Conservation (phyloP, 139 green algal species). For the Dunaliella primolecta region DNA sequence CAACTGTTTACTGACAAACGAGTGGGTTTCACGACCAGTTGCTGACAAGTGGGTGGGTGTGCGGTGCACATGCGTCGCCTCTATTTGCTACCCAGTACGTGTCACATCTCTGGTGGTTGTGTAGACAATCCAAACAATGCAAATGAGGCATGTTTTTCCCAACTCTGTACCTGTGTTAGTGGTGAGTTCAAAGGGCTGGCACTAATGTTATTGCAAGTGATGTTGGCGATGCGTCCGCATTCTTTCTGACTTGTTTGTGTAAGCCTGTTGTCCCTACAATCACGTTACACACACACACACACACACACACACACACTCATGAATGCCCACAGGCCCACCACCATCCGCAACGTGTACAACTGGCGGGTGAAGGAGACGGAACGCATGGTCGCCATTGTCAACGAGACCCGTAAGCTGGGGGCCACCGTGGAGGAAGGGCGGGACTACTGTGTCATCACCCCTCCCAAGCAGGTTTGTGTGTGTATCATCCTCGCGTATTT, state of each 20-base stretch:
- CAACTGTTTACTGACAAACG: neutral
- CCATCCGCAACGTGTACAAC: slow-evolving; percentile 96
- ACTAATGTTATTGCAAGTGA: too few species aligned
- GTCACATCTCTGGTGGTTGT: too few species aligned
- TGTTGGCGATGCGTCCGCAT: too few species aligned
- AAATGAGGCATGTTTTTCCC: too few species aligned
- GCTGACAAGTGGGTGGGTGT: too few species aligned
- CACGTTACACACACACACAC: slow-evolving; percentile 8
- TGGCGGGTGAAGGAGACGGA: slow-evolving; percentile 99
- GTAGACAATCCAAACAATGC: too few species aligned
- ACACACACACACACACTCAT: neutral
- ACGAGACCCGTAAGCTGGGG: slow-evolving; percentile 89
- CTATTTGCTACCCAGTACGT: too few species aligned
- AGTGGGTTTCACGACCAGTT: neutral
- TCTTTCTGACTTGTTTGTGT: too few species aligned
- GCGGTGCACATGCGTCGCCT: too few species aligned
- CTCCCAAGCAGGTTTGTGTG: slow-evolving; percentile 55
- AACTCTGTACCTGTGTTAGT: too few species aligned
- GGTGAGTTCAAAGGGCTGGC: too few species aligned
- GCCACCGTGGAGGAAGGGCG: slow-evolving; percentile 82
- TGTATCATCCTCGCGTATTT: neutral
- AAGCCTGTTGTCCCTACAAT: too few species aligned
- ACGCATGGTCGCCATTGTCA: slow-evolving; percentile 97
- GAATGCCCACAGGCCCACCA: slow-evolving; percentile 55
- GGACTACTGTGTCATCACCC: slow-evolving; percentile 96